phyloP scores from a whole-genome alignment of 1,139 yeast species.

The Ashbya aceris region DNA sequence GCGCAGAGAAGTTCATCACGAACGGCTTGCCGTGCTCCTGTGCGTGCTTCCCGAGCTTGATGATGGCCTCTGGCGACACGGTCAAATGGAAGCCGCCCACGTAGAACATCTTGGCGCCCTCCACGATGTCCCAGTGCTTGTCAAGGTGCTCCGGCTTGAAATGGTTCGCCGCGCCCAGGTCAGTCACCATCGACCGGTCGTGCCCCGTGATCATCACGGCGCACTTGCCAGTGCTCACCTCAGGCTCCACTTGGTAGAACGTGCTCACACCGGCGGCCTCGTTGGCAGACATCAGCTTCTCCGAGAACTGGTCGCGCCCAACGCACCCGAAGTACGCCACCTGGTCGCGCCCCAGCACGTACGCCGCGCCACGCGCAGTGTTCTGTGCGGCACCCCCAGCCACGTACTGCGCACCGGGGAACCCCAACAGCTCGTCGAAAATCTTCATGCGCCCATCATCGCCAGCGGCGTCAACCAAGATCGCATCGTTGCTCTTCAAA shows the following conservation, averaged over 20 bases:
- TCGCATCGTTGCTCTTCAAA: conserved; percentile 89
- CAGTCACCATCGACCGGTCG: conserved; percentile 90
- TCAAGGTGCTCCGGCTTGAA: conserved; percentile 84
- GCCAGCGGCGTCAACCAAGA: conserved; percentile 56
- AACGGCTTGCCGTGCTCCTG: conserved; percentile 78
- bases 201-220: conserved; percentile 88
- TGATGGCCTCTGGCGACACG: conserved; percentile 91
- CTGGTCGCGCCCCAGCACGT: conserved; percentile 68
- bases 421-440: conserved; percentile 62
- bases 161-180: conserved; percentile 96
- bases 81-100: conserved; percentile 98
- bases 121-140: conserved; percentile 79
- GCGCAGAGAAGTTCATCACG: conserved; percentile 86
- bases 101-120: conserved; percentile 73
- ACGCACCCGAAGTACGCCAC: conserved; percentile 96
- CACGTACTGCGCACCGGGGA: conserved; percentile 55
- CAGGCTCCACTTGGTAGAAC: conserved; percentile 69
- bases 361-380: conserved; percentile 98
- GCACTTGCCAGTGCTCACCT: conserved; percentile 88
- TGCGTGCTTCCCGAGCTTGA: conserved; percentile 83
- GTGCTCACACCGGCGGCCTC: conserved; percentile 80
- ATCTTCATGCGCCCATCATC: conserved; percentile 73
- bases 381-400: conserved; percentile 99
- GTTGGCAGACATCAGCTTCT: conserved; percentile 75
- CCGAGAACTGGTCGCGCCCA: conserved; percentile 85